Evolutionary conservation across 352 stramenopile species (phyloP).

Genomic region (Thalassiosira delicatula): DNA sequence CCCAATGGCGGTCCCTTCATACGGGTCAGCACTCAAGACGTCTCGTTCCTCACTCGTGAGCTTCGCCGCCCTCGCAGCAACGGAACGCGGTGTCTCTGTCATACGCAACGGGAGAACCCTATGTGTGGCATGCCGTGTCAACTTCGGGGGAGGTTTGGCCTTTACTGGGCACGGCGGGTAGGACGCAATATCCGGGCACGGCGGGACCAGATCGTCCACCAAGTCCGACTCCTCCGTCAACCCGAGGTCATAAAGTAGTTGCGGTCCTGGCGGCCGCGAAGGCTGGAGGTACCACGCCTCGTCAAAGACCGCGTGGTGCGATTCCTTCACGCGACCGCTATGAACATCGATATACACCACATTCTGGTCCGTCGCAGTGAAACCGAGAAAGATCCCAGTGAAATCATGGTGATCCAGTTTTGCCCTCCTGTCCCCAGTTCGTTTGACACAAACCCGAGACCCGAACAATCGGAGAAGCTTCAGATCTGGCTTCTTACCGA

Average conservation of each 20-base stretch:
- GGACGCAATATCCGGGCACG: background rate
- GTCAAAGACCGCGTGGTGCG: slow-evolving; percentile 43
- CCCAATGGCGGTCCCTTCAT: background rate
- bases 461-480: slow-evolving; percentile 37
- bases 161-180: no score
- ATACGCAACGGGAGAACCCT: background rate
- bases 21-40: background rate
- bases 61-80: slow-evolving; percentile 6
- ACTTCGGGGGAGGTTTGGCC: no score
- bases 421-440: slow-evolving; percentile 1
- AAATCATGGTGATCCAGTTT: slow-evolving; percentile 49
- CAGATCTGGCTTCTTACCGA: slow-evolving; percentile 34
- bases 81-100: background rate
- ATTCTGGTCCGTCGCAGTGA: slow-evolving; percentile 44
- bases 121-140: slow-evolving; percentile 8
- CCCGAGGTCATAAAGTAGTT: slow-evolving; percentile 41
- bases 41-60: background rate
- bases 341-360: slow-evolving; percentile 37
- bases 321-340: slow-evolving; percentile 12
- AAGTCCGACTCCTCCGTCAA: slow-evolving; percentile 1
- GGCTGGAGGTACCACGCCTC: slow-evolving; percentile 48
- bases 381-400: slow-evolving; percentile 63
- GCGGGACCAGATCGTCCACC: no score
- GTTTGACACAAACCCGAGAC: slow-evolving; percentile 39
- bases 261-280: slow-evolving; percentile 13